phyloP scores from a whole-genome alignment of 2,329 filamentous ascomycete genomes.

The Colletotrichum lupini region DNA sequence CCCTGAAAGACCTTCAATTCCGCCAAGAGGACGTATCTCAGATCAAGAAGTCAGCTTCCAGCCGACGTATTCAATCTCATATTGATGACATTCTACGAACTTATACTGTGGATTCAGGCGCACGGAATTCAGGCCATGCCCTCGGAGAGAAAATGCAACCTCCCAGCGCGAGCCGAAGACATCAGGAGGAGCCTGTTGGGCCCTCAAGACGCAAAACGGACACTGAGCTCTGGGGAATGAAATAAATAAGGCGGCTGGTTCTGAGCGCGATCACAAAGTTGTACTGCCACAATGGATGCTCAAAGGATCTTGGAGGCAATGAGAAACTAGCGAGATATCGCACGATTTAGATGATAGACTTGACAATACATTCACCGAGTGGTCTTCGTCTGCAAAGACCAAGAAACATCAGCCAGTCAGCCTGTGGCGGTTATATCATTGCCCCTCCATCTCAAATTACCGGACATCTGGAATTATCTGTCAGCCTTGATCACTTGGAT shows the following conservation, averaged over 20 bases:
- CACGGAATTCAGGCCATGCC: too few relatives aligned
- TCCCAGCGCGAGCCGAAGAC: not conserved
- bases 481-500: too few relatives aligned
- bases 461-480: rapidly evolving
- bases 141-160: not conserved
- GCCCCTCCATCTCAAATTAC: too few relatives aligned
- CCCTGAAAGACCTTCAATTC: not conserved
- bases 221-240: not conserved
- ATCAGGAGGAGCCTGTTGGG: not conserved
- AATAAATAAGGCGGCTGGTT: not conserved
- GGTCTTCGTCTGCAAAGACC: not conserved
- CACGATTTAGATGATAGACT: too few relatives aligned
- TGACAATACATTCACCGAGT: not conserved
- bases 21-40: not conserved
- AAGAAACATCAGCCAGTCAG: too few relatives aligned
- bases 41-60: not conserved
- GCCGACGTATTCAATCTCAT: not conserved
- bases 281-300: not conserved
- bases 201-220: not conserved
- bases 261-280: not conserved
- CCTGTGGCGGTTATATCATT: too few relatives aligned
- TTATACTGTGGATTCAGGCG: not conserved
- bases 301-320: not conserved
- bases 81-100: not conserved
- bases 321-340: not conserved